Evolutionary conservation across 805 yeast genomes (phyloP).

Genomic region (Komagataella ulmi): DNA sequence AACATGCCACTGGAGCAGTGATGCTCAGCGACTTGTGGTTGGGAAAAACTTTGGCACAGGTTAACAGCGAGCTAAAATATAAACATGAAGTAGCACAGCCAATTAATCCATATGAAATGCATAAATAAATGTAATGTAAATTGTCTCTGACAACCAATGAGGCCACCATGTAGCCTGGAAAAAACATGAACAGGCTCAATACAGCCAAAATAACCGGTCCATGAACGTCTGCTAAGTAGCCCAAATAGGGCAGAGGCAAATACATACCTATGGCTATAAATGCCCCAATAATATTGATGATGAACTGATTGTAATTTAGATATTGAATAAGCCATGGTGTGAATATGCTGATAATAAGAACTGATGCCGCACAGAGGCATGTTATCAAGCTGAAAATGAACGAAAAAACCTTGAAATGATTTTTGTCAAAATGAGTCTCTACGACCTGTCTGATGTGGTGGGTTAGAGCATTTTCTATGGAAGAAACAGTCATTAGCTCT

Average conservation of each 20-base stretch:
- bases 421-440: constrained; percentile 25
- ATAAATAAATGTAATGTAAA: constrained; percentile 20
- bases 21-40: constrained; percentile 67
- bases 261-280: constrained; percentile 73
- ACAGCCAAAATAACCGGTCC: constrained; percentile 67
- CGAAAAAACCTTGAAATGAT: constrained; percentile 31
- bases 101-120: constrained; percentile 40
- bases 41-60: constrained; percentile 83
- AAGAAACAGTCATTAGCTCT: constrained; percentile 12
- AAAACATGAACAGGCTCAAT: constrained; percentile 43
- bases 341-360: constrained; percentile 70
- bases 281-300: constrained; percentile 61
- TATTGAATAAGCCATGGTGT: constrained; percentile 50
- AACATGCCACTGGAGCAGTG: constrained; percentile 78
- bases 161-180: constrained; percentile 54
- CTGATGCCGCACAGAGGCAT: constrained; percentile 73
- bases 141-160: constrained; percentile 19
- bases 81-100: constrained; percentile 66
- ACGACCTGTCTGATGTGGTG: constrained; percentile 28
- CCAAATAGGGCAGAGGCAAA: constrained; percentile 68
- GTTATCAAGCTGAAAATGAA: constrained; percentile 44
- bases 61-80: constrained; percentile 56
- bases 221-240: constrained; percentile 72
- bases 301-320: constrained; percentile 50
- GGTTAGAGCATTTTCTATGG: constrained; percentile 27